phyloP scores from a whole-genome alignment of 768 basidiomycete species.

The Serendipita sp. region DNA sequence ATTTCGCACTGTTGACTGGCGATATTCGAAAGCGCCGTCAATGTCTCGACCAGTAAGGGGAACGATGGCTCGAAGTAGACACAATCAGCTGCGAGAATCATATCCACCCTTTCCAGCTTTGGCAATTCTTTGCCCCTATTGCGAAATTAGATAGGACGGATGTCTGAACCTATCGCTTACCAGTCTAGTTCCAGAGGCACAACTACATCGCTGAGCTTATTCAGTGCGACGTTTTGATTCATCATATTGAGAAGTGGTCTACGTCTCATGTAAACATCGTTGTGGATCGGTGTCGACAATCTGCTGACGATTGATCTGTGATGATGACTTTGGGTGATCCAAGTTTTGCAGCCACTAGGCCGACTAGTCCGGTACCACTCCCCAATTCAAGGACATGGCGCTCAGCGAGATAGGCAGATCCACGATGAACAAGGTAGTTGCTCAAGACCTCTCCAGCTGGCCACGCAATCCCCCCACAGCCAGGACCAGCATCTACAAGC shows the following conservation, averaged over 20 bases:
- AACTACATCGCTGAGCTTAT: slow-evolving; percentile 37
- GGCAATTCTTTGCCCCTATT: slow-evolving; percentile 47
- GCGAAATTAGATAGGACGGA: slow-evolving; percentile 8
- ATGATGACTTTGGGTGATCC: slow-evolving; percentile 49
- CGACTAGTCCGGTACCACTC: slow-evolving; percentile 86
- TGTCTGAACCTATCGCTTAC: slow-evolving; percentile 25
- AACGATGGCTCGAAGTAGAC: slow-evolving; percentile 94
- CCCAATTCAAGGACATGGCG: slow-evolving; percentile 67
- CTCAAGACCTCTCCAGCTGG: slow-evolving; percentile 80
- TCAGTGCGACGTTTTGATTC: slow-evolving; percentile 52
- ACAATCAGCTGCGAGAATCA: slow-evolving; percentile 84
- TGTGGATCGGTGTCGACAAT: not conserved
- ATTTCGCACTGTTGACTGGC: slow-evolving; percentile 40
- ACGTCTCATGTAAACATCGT: slow-evolving; percentile 8
- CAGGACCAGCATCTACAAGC: slow-evolving; percentile 61
- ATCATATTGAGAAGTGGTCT: slow-evolving; percentile 71
- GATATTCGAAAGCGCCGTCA: slow-evolving; percentile 38
- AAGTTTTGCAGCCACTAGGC: slow-evolving; percentile 58
- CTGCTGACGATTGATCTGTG: slow-evolving; percentile 75
- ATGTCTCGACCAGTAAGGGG: slow-evolving; percentile 65
- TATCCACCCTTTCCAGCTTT: slow-evolving; percentile 34
- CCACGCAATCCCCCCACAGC: slow-evolving; percentile 88
- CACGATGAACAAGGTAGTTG: slow-evolving; percentile 48
- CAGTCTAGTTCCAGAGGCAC: slow-evolving; percentile 64
- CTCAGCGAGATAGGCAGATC: slow-evolving; percentile 30